These are phyloP conservation scores for Sarcomyxa edulis DNA, from an alignment of 768 basidiomycete genomes.

Conservation along the genomic window DNA sequence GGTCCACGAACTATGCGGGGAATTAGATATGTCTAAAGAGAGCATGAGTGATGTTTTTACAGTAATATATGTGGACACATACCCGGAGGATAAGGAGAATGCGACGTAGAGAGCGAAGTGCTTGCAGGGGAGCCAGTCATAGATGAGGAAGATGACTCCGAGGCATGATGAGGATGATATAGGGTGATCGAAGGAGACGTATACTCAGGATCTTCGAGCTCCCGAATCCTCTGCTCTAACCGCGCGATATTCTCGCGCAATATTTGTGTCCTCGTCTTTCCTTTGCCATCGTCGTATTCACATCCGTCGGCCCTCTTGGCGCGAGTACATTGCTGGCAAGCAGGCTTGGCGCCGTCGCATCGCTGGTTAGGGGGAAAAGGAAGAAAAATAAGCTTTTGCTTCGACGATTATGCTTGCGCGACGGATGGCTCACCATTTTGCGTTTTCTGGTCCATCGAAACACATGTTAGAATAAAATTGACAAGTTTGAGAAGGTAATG, in stretches of 20 bases:
- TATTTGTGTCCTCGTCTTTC: conserved; percentile 76
- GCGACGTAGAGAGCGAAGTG: conserved; percentile 45
- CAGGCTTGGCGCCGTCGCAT: conserved; percentile 73
- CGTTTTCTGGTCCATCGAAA: conserved; percentile 45
- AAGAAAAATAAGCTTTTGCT: conserved; percentile 4
- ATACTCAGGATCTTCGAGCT: conserved; percentile 74
- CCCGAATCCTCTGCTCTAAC: conserved; percentile 65
- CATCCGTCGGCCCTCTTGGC: conserved; percentile 74
- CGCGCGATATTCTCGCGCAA: conserved; percentile 73
- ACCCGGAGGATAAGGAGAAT: conserved; percentile 59
- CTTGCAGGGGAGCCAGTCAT: conserved; percentile 45
- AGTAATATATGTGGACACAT: conserved; percentile 11
- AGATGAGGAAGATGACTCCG: conserved; percentile 53
- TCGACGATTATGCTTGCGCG: no score
- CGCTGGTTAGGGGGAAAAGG: conserved; percentile 37
- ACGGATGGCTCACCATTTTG: conserved; percentile 52
- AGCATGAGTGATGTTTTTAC: conserved; percentile 5
- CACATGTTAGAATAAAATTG: conserved; percentile 10
- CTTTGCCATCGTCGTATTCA: conserved; percentile 82
- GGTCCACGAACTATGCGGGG: conserved; percentile 49
- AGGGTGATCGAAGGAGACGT: conserved; percentile 62
- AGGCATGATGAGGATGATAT: conserved; percentile 57
- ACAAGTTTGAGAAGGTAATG: conserved; percentile 7
- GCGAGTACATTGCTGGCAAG: conserved; percentile 73
- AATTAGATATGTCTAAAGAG: conserved; percentile 22